Evolutionary conservation across 805 yeast species (phyloP).

Genomic region (Lachancea sp.): DNA sequence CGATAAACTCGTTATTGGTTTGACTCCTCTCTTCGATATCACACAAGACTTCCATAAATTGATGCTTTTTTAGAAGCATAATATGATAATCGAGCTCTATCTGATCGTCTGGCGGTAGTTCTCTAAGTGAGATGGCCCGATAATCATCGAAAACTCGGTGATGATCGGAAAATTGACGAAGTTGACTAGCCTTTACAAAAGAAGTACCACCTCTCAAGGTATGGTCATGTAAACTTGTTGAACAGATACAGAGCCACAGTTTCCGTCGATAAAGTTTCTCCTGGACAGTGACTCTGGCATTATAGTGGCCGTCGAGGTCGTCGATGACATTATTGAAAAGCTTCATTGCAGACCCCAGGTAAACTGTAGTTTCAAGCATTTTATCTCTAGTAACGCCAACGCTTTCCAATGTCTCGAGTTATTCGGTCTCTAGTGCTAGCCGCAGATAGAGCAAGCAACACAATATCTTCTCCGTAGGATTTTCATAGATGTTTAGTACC

Average conservation of each 20-base stretch:
- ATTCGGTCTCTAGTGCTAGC: not conserved
- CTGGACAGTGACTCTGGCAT: constrained; percentile 5
- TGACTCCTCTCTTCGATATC: constrained; percentile 4
- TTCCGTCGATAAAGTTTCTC: constrained; percentile 7
- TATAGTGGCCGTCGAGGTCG: not conserved
- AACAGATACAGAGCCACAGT: constrained; percentile 8
- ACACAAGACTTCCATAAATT: constrained; percentile 8
- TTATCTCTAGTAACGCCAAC: constrained; percentile 2
- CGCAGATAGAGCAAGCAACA: constrained; percentile 9
- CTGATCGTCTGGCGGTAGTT: constrained; percentile 9
- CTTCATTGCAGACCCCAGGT: constrained; percentile 5
- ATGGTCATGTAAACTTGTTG: constrained; percentile 6
- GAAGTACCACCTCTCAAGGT: constrained; percentile 8
- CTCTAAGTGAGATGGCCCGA: constrained; percentile 5
- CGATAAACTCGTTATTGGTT: constrained; percentile 7
- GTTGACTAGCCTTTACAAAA: constrained; percentile 6
- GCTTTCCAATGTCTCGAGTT: not conserved
- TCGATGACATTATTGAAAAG: constrained; percentile 3
- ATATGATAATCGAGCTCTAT: constrained; percentile 10
- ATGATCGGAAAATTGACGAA: constrained; percentile 9
- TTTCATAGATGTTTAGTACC: constrained; percentile 2
- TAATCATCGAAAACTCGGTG: constrained; percentile 9
- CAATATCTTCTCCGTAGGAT: constrained; percentile 5
- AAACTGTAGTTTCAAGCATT: constrained; percentile 3
- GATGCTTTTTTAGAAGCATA: constrained; percentile 10